Evolutionary conservation across 306 rosid genomes (phyloP), one percentile per base, ranked within the genome.

Genomic region (Glycine soja): DNA sequence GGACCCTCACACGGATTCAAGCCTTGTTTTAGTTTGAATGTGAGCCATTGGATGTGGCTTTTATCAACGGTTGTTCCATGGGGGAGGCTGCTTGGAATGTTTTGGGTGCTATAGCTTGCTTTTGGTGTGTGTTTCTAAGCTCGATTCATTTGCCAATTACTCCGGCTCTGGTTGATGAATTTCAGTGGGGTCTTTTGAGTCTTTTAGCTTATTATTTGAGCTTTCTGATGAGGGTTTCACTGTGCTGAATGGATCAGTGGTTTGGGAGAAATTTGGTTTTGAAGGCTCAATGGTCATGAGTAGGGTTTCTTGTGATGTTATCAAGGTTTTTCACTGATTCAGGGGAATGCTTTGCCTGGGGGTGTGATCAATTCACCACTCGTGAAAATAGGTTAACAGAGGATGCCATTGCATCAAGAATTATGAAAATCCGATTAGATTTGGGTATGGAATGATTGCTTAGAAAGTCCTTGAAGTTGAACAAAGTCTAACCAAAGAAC

Each of bases 281-380:
- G 86, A 89, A 83, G 76, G 82, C 45, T 10, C 82, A 88, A 77
- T 85, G 97, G 93, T 95, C 92, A 81, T 24, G 69, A 80, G 52
- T 88, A 87, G 90, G 91, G 89, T 87, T 91, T 91, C 30, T 79
- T 19, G 11, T 56, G 93, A 88, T 90, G 93, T 76, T 89, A 77
- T 85, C 82, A 82, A 59, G 85, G 85, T 77, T 84, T 88, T 73
- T 66, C 13, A 7, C 13, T 15, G 82, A 82, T 89, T 82, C 36
- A 47, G 76, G 19, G 70, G 59, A 88, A 89, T 91, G 87, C 68
- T 84, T 80, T 7, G 36, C n/a, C 2, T 32, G 0, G 14, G 64
- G 48, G 7, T 30, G 10, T 7, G n/a, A 59, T 80, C 62, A 78
- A 50, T 86, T 3, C 6, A 18, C 8, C 53, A 9, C 15, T 8